Percentiles rank a stretch among this genome's conserved stretches.
Conservation (phyloP, 164 flowering plant species). For the Nelumbo lutea region DNA sequence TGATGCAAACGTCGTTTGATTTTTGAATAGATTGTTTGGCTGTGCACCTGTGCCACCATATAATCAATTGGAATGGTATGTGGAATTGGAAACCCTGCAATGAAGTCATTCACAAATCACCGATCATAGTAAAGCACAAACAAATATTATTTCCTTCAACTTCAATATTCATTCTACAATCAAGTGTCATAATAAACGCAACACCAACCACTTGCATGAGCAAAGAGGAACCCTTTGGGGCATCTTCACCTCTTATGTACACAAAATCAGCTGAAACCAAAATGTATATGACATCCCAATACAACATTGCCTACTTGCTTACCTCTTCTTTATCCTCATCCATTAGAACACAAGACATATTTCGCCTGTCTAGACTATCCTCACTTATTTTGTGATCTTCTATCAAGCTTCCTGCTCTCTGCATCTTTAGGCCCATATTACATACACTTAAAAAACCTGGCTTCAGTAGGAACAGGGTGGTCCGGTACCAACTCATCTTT, state of each 20-base stretch:
- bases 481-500: background rate
- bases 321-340: background rate
- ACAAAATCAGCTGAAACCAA: conserved; percentile 8
- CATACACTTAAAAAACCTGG: conserved; percentile 16
- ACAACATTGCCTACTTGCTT: conserved; percentile 14
- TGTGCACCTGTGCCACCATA: no score
- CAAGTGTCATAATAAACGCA: no score
- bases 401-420: conserved; percentile 12
- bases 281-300: conserved; percentile 7
- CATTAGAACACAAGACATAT: conserved; percentile 6
- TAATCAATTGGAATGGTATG: no score
- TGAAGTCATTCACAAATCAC: no score
- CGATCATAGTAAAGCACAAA: no score
- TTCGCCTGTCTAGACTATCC: conserved; percentile 3
- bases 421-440: conserved; percentile 25
- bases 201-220: background rate
- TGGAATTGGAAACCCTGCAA: no score
- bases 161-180: no score
- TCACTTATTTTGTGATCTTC: conserved; percentile 8
- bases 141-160: no score
- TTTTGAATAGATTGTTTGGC: no score
- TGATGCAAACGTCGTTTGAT: no score
- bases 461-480: conserved; percentile 10
- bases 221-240: conserved; percentile 19
- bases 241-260: conserved; percentile 24